These are phyloP conservation scores for Mrakiaceae sp. DNA, from an alignment of 1,284 basidiomycete genomes.

Conservation along the genomic window DNA sequence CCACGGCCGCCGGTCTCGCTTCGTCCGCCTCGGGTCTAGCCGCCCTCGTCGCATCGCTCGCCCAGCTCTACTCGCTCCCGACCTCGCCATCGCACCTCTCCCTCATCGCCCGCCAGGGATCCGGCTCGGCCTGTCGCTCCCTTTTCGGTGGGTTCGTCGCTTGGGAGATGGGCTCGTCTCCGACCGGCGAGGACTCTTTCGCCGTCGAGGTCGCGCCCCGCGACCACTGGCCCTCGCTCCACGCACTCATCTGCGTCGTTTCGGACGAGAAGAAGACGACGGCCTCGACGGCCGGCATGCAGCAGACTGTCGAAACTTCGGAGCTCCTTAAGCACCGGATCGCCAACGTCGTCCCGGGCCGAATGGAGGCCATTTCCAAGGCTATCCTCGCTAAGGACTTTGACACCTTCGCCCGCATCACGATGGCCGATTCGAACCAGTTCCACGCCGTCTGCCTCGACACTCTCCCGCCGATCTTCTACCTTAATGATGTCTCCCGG, in stretches of 20 bases:
- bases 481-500: conserved; percentile 93
- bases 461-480: conserved; percentile 95
- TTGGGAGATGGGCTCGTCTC: conserved; percentile 67
- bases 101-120: conserved; percentile 89
- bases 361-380: conserved; percentile 69
- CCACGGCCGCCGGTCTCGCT: conserved; percentile 93
- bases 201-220: conserved; percentile 79
- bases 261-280: conserved; percentile 96
- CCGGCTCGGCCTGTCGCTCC: conserved; percentile 93
- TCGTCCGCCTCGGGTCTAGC: conserved; percentile 97
- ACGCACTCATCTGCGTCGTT: conserved; percentile 95
- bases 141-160: conserved; percentile 96
- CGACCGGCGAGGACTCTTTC: conserved; percentile 72
- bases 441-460: conserved; percentile 98
- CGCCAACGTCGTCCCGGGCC: conserved; percentile 67
- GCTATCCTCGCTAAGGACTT: conserved; percentile 80
- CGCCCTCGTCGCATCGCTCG: conserved; percentile 81
- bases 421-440: conserved; percentile 95
- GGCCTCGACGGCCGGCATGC: conserved; percentile 91
- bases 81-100: conserved; percentile 62
- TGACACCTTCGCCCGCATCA: conserved; percentile 75
- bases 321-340: conserved; percentile 82
- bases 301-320: conserved; percentile 88
- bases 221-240: conserved; percentile 86
- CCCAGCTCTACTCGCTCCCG: conserved; percentile 72